A percentile compares a stretch with the other conserved stretches of the same genome.
Conservation (phyloP, 495 filamentous ascomycete genomes). For the Hypoxylon fuscum region DNA sequence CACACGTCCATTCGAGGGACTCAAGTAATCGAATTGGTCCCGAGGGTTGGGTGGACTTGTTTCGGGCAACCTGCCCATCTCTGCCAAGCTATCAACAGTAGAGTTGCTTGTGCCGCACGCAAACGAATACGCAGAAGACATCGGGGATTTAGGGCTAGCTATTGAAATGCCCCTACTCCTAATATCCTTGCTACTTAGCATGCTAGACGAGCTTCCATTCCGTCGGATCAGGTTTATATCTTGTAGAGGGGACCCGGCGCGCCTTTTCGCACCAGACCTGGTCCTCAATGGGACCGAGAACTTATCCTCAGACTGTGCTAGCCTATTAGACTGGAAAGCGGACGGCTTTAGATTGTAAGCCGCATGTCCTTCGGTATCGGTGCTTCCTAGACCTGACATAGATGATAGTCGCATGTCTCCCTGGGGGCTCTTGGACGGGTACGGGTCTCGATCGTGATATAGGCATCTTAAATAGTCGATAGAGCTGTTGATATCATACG, state of each 20-base stretch:
- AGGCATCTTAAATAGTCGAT: constrained; percentile 20
- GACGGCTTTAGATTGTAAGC: not conserved
- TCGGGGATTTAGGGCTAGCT: constrained; percentile 26
- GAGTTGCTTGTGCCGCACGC: constrained; percentile 33
- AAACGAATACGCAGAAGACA: constrained; percentile 31
- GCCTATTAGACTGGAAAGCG: constrained; percentile 9
- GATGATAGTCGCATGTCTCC: not conserved
- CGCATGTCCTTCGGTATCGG: not conserved
- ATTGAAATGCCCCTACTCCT: constrained; percentile 28
- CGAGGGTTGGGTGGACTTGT: constrained; percentile 21
- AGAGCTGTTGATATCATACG: constrained; percentile 9
- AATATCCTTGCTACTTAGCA: constrained; percentile 26
- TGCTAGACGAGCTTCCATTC: constrained; percentile 40
- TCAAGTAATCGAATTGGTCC: constrained; percentile 20
- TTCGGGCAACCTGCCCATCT: constrained; percentile 27
- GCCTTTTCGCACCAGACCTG: constrained; percentile 30
- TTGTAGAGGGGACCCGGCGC: constrained; percentile 36
- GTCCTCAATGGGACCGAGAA: constrained; percentile 28
- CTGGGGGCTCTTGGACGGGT: not conserved
- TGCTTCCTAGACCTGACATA: not conserved
- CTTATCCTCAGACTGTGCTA: not conserved
- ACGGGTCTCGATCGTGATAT: constrained; percentile 20
- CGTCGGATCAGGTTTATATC: constrained; percentile 21
- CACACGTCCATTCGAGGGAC: constrained; percentile 14
- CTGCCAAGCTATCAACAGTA: constrained; percentile 30